These are phyloP conservation scores for Dothiorella sarmentorum DNA, from an alignment of 2,329 filamentous ascomycete genomes.

Conservation along the genomic window DNA sequence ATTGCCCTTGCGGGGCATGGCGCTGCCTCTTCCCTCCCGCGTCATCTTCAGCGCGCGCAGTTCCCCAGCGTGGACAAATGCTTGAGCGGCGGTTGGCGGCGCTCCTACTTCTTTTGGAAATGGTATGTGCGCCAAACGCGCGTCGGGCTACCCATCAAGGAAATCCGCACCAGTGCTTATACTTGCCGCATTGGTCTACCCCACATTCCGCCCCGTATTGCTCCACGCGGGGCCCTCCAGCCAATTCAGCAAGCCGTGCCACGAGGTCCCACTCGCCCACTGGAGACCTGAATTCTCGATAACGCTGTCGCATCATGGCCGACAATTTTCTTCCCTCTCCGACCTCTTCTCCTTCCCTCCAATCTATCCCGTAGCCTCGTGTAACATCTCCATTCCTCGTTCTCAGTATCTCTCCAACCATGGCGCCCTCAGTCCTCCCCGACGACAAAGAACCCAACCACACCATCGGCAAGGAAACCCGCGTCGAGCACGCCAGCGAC, in stretches of 20 bases:
- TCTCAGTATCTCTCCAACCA: neutral
- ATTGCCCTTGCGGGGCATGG: slow-evolving; percentile 1
- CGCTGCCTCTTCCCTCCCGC: neutral
- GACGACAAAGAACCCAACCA: neutral
- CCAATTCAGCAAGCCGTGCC: slow-evolving; percentile 2
- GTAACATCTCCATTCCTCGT: neutral
- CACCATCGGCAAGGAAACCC: neutral
- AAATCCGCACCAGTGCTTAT: neutral
- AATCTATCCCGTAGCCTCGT: too few species aligned
- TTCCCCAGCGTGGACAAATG: neutral
- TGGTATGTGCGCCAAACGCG: neutral
- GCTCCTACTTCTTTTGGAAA: neutral
- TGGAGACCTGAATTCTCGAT: neutral
- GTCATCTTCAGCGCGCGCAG: neutral
- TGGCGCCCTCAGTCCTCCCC: neutral
- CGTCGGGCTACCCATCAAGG: neutral
- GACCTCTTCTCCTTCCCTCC: neutral
- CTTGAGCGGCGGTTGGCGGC: neutral
- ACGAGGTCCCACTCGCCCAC: neutral
- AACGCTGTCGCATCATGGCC: neutral
- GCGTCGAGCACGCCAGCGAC: neutral
- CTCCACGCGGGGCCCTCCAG: neutral
- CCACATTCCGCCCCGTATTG: neutral
- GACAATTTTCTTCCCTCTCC: neutral
- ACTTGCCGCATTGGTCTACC: slow-evolving; percentile 1